Percentiles rank a stretch among this genome's conserved stretches.
Conservation (phyloP, 2,329 filamentous ascomycete genomes). For the Pseudofabraea citricarpa region DNA sequence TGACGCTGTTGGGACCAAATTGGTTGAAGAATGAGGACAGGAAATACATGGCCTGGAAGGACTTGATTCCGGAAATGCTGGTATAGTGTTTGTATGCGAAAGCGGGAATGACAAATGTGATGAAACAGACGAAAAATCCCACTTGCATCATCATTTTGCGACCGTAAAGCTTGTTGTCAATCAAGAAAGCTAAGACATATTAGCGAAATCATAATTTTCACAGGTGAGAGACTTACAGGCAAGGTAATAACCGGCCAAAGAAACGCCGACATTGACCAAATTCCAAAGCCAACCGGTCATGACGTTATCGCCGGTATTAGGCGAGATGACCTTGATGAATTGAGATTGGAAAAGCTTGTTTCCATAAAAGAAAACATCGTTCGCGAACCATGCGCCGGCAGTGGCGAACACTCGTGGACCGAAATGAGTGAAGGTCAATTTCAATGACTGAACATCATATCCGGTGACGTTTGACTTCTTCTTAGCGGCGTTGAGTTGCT, state of each 20-base stretch:
- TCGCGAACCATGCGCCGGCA: conserved; percentile 86
- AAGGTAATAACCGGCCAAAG: conserved; percentile 81
- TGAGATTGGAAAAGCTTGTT: conserved; percentile 96
- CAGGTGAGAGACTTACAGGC: conserved; percentile 46
- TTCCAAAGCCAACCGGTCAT: conserved; percentile 92
- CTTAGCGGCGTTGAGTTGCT: conserved; percentile 78
- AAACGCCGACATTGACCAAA: conserved; percentile 83
- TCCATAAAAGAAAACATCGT: conserved; percentile 98
- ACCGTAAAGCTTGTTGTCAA: conserved; percentile 95
- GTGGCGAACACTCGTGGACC: conserved; percentile 83
- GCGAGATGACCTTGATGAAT: conserved; percentile 82
- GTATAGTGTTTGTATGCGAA: conserved; percentile 87
- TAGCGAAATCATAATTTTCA: conserved; percentile 18
- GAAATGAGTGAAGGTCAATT: conserved; percentile 75
- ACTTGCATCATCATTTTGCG: conserved; percentile 95
- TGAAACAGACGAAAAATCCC: conserved; percentile 88
- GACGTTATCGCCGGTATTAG: conserved; percentile 56
- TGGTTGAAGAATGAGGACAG: conserved; percentile 98
- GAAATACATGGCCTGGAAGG: conserved; percentile 99
- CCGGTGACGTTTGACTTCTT: conserved; percentile 83
- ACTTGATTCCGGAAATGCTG: conserved; percentile 62
- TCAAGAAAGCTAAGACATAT: conserved; percentile 54
- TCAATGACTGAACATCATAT: conserved; percentile 83
- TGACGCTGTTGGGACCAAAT: conserved; percentile 89
- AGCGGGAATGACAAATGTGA: conserved; percentile 87